A percentile compares a stretch with the other conserved stretches of the same genome.
Conservation (phyloP, 495 filamentous ascomycete species). For the Neurospora pannonica region DNA sequence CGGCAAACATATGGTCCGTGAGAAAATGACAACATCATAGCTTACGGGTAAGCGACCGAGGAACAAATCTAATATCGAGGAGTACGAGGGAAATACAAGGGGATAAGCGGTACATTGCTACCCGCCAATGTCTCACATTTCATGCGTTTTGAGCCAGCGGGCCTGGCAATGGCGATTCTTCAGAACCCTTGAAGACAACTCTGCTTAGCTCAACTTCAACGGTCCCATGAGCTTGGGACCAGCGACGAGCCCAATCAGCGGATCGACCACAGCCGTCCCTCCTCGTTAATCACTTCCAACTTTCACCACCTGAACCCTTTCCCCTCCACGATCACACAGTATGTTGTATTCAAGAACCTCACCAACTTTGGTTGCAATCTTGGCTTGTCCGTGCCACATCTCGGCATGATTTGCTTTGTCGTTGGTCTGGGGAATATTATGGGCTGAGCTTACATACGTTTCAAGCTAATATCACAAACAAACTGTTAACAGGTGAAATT, state of each 20-base stretch:
- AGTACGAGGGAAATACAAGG: background rate
- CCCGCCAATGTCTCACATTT: background rate
- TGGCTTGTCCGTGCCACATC: background rate
- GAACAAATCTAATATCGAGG: background rate
- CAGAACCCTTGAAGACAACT: background rate
- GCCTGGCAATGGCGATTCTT: background rate
- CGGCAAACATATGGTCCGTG: background rate
- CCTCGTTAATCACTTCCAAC: background rate
- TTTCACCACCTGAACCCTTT: background rate
- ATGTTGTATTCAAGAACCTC: background rate
- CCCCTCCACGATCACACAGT: background rate
- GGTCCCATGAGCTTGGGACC: slow-evolving; percentile 8
- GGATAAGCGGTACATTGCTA: background rate
- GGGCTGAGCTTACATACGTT: background rate
- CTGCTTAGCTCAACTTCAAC: background rate
- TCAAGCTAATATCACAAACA: background rate
- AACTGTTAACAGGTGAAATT: background rate
- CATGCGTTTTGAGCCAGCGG: background rate
- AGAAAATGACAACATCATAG: background rate
- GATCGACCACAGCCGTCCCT: background rate
- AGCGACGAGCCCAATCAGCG: background rate
- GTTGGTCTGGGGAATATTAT: background rate
- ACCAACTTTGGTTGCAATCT: background rate
- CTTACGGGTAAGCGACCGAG: background rate
- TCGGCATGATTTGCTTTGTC: background rate